Percentiles rank a stretch among this genome's conserved stretches.
Evolutionary conservation across 2,329 filamentous ascomycete species (phyloP).

Genomic region (Cladophialophora bantiana): DNA sequence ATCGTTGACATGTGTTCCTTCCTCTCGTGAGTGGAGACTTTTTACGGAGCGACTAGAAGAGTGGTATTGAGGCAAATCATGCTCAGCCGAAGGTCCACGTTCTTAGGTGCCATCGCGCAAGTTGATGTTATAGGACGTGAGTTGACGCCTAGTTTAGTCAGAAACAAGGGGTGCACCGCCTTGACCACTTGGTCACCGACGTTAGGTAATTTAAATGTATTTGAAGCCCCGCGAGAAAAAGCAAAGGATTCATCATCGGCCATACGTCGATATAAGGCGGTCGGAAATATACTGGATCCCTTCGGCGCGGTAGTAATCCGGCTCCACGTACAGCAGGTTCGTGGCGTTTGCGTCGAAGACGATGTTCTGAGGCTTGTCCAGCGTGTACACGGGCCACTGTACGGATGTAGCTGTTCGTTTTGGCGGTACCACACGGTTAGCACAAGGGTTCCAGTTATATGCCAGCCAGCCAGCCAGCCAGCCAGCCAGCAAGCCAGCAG

Average conservation of each 20-base stretch:
- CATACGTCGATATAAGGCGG: slow-evolving; percentile 19
- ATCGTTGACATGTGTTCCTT: background rate
- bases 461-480: background rate
- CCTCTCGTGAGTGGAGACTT: no score
- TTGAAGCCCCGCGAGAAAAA: no score
- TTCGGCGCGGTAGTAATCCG: slow-evolving; percentile 55
- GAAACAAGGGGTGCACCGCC: no score
- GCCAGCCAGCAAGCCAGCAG: background rate
- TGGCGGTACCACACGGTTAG: no score
- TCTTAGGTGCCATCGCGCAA: no score
- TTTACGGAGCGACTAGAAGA: no score
- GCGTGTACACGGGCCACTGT: slow-evolving; percentile 56
- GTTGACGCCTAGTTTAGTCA: no score
- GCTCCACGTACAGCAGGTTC: slow-evolving; percentile 49
- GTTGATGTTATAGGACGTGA: no score
- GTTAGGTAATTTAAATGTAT: no score
- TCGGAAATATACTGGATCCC: slow-evolving; percentile 40
- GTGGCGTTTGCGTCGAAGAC: slow-evolving; percentile 60
- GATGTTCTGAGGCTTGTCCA: slow-evolving; percentile 51
- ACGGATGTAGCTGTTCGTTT: slow-evolving; percentile 22
- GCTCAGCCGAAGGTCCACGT: no score
- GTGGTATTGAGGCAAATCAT: no score
- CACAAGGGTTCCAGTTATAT: slow-evolving; percentile 27
- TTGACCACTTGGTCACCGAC: no score
- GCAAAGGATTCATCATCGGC: slow-evolving; percentile 11